These are phyloP conservation scores for Picea mariana DNA, from an alignment of 83 land plant species.

Conservation along the genomic window DNA sequence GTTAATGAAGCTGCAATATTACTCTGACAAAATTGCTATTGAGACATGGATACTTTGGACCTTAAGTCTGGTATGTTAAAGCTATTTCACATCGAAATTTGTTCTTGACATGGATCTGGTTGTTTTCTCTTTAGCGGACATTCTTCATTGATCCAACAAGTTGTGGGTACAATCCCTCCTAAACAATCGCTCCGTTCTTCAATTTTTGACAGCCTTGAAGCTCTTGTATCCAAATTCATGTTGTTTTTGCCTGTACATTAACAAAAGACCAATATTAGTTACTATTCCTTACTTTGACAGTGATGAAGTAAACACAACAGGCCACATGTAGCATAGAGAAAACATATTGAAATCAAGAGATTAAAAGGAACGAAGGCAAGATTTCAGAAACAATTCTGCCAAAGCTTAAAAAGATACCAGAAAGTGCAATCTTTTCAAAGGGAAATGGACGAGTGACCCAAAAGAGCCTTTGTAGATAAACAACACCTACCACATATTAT, in stretches of 20 bases:
- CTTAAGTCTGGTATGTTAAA: too few relatives aligned
- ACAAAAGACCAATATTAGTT: background rate
- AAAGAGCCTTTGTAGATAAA: slow-evolving; percentile 38
- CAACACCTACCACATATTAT: slow-evolving; percentile 30
- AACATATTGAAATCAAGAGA: background rate
- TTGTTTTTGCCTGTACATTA: background rate
- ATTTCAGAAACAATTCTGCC: background rate
- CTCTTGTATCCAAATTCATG: background rate
- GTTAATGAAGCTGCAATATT: too few relatives aligned
- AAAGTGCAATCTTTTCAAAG: slow-evolving; percentile 39
- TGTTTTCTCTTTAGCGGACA: background rate
- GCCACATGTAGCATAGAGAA: background rate
- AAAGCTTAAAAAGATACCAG: background rate
- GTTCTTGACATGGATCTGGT: slow-evolving; percentile 9
- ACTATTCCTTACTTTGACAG: background rate
- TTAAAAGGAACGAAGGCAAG: background rate
- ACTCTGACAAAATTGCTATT: too few relatives aligned
- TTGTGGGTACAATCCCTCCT: too few relatives aligned
- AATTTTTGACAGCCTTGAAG: background rate
- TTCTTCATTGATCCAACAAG: background rate
- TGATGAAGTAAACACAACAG: background rate
- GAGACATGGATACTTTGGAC: too few relatives aligned
- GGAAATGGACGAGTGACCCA: slow-evolving; percentile 38
- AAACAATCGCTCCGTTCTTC: background rate
- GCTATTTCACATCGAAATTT: background rate